Evolutionary conservation across 1,284 basidiomycete species (phyloP), one percentile per base, ranked within the genome.

Genomic region (Puccinia novopanici): DNA sequence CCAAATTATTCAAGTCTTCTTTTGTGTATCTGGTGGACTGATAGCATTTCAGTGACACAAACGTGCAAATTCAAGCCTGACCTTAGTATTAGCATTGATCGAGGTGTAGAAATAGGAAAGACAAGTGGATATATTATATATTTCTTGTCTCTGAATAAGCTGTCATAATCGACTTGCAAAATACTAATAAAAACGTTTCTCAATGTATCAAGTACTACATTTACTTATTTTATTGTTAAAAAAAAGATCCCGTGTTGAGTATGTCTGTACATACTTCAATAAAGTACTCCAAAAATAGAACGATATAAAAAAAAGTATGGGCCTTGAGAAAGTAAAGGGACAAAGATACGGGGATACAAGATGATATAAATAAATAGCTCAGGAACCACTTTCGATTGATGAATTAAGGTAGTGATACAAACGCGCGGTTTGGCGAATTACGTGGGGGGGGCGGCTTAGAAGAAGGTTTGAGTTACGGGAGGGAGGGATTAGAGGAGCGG

Each of bases 351-450:
- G 17, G 34, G 59, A 17, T 63, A 63, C 59, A 63, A 63, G 19
- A 63, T 63, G 13, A 59, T 45, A 45, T 45, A 13, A 52, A 52
- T 52, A 19, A 52, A 52, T 52, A 19, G 19, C 9, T 52, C 9
- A 52, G 19, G 4, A 52, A 19, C 9, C 4, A 52, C 34, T 63
- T 63, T 63, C 27, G 8, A 30, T 40, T 10, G 8, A 48, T 13
- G n/a, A n/a, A n/a, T n/a, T 48, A 22, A 45, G 63, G 19, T 67
- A n/a, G 42, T 67, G 63, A 9, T 67, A 67, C 42, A 67, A 48
- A 27, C 63, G 45, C n/a, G 42, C 27, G 22, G 45, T 67, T 45
- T 45, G n/a, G n/a, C 40, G 37, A 48, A 45, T 45, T n/a, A 48
- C 3, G 17, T 15, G 48, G 40, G 42, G 17, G 24, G 63, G 42